A percentile compares a stretch with the other conserved stretches of the same genome.
Conservation (phyloP, 768 basidiomycete species). For the Trametes punicea region DNA sequence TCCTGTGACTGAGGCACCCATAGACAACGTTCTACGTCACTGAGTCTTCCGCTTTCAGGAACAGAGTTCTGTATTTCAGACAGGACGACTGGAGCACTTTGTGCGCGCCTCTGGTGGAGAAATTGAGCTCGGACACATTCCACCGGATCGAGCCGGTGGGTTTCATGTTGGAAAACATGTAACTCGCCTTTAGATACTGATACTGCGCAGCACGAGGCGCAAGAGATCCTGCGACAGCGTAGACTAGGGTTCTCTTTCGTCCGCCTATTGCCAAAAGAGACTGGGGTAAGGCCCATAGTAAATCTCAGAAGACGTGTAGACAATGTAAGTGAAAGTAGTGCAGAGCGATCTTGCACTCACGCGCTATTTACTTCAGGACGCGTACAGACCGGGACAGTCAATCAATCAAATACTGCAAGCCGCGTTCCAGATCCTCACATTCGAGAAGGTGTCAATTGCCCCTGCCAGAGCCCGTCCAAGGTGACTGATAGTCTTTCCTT, state of each 20-base stretch:
- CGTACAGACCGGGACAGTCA: conserved; percentile 42
- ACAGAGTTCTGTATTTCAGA: conserved; percentile 85
- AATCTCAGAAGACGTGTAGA: conserved; percentile 64
- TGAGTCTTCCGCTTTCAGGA: conserved; percentile 81
- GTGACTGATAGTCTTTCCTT: no score
- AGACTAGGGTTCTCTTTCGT: conserved; percentile 82
- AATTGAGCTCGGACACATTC: conserved; percentile 71
- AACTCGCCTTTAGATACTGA: not conserved
- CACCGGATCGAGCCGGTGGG: conserved; percentile 63
- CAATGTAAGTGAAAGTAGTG: conserved; percentile 29
- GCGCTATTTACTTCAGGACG: conserved; percentile 26
- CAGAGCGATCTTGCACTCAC: not conserved
- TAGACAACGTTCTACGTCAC: conserved; percentile 95
- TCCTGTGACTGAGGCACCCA: not conserved
- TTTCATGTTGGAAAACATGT: not conserved
- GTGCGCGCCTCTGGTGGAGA: conserved; percentile 75
- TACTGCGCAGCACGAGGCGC: conserved; percentile 52
- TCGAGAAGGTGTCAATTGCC: conserved; percentile 63
- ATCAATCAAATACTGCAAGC: conserved; percentile 87
- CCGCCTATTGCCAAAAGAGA: conserved; percentile 89
- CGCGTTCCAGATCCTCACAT: conserved; percentile 83
- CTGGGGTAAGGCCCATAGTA: conserved; percentile 91
- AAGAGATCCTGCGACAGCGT: conserved; percentile 65
- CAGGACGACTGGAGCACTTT: conserved; percentile 92
- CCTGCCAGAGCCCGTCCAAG: no score